Base-by-base conservation (phyloP, 1,139 yeast genomes). In the Candida gigantensis region DNA sequence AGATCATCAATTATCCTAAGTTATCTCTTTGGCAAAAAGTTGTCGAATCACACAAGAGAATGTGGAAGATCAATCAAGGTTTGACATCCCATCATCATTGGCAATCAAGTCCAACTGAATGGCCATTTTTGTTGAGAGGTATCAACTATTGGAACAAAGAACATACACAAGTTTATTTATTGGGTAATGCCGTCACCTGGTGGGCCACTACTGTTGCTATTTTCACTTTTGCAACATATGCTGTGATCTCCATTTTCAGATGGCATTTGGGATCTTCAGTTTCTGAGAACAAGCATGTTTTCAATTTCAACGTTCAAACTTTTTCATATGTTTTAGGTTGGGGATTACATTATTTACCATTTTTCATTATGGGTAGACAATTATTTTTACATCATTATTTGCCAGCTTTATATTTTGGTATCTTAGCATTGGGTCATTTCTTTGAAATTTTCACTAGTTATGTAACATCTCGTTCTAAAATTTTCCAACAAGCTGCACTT, bases 161-260 rank as follows among this genome's bases (percentile, higher is more conserved):
- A 43, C 73, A 84, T 57, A 77, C 74, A 48, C 95, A 86, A 58
- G 79, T 92, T 30, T 94, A 92, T 60, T 73, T 94, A 46, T 58
- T 92, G 32, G 99, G 99, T 58, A 94, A 94, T 58, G 90, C 92
- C 14, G 77, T 86, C 35, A 70, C 83, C 30, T 94, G 97, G 97
- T 90, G 95, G 92, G 58, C 84, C 4, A 74, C 84, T n/a, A 68
- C 95, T 24, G 71, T 74, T 10, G 59, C 79, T 17, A 65, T 87
- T 45, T 62, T 71, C 10, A 62, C 76, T 1, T 86, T 85, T 52
- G 65, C 60, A 3, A 52, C 78, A 15, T 80, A 81, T 55, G 68
- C 76, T 44, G 69, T 54, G 3, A 55, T 78, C 37, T 77, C 82
- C 52, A 48, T 86, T 14, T 50, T 92, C 35, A 77, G 79, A 59